phyloP scores from a whole-genome alignment of 1,139 yeast species.

The Scheffersomyces segobiensis region DNA sequence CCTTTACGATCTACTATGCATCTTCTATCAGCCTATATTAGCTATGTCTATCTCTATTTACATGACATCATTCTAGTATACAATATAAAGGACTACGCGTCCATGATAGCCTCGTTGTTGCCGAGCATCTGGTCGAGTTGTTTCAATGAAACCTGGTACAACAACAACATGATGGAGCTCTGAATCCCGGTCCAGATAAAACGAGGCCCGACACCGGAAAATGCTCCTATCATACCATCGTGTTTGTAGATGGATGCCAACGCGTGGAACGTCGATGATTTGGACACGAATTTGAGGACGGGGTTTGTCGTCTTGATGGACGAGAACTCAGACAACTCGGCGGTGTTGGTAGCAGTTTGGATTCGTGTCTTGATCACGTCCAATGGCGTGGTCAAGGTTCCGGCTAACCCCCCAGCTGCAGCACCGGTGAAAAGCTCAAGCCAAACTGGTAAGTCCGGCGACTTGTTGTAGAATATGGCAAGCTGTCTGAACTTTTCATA shows the following conservation, averaged over 20 bases:
- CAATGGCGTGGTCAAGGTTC: constrained; percentile 75
- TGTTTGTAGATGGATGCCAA: constrained; percentile 62
- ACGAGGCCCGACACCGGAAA: constrained; percentile 95
- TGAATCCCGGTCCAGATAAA: constrained; percentile 96
- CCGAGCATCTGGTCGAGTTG: constrained; percentile 28
- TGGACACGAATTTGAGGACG: constrained; percentile 20
- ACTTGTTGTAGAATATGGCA: constrained; percentile 49
- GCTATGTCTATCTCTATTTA: not conserved
- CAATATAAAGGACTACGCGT: not conserved
- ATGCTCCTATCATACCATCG: constrained; percentile 80
- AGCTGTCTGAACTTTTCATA: constrained; percentile 78
- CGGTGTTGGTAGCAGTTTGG: constrained; percentile 58
- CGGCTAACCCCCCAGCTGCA: constrained; percentile 95
- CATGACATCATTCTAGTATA: not conserved
- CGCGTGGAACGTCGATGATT: constrained; percentile 63
- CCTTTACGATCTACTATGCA: not conserved
- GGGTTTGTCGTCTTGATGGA: constrained; percentile 1
- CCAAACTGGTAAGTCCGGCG: constrained; percentile 51
- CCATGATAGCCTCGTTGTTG: not conserved
- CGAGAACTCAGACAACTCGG: not conserved
- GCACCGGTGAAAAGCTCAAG: constrained; percentile 87
- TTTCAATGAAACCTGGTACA: constrained; percentile 67
- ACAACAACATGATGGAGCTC: constrained; percentile 87
- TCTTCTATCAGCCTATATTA: not conserved
- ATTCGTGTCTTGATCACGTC: constrained; percentile 94